Percentiles rank a stretch among this genome's conserved stretches.
phyloP scores from a whole-genome alignment of 331 rosid genomes.

The Cydonia oblonga region DNA sequence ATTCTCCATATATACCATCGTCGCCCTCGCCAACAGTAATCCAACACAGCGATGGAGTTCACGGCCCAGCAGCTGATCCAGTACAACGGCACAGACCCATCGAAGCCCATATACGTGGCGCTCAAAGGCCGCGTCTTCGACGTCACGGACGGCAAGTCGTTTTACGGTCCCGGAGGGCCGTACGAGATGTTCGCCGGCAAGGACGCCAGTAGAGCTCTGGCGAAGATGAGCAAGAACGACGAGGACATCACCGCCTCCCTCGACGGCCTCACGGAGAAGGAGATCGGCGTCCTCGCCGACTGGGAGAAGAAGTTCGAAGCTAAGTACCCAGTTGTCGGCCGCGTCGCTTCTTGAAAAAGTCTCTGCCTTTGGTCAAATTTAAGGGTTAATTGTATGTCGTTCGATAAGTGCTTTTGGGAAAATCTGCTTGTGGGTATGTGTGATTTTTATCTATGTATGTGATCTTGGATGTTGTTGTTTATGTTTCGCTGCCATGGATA shows the following conservation, averaged over 20 bases:
- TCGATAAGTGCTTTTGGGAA: neutral
- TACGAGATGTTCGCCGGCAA: constrained; percentile 90
- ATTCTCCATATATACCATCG: neutral
- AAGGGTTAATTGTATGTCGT: neutral
- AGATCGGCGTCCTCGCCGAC: constrained; percentile 87
- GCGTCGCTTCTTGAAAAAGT: constrained; percentile 29
- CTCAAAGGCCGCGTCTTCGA: constrained; percentile 71
- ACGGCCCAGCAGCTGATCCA: constrained; percentile 42
- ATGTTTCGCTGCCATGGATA: neutral
- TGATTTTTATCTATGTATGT: neutral
- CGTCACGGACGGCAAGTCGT: constrained; percentile 61
- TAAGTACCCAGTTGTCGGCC: constrained; percentile 78
- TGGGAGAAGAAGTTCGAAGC: constrained; percentile 93
- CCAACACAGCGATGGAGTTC: constrained; percentile 12
- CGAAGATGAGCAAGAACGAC: constrained; percentile 82
- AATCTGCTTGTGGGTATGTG: neutral
- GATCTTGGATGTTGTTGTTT: neutral
- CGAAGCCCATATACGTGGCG: constrained; percentile 77
- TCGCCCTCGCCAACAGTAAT: neutral
- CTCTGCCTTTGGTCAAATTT: neutral
- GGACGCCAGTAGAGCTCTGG: constrained; percentile 91
- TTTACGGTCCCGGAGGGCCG: constrained; percentile 87
- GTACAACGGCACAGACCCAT: constrained; percentile 67
- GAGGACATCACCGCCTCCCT: constrained; percentile 54
- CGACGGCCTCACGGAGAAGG: constrained; percentile 84